A percentile compares a stretch with the other conserved stretches of the same genome.
These are phyloP conservation scores for Lipomyces chichibuensis DNA, from an alignment of 805 yeast genomes.

Conservation along the genomic window DNA sequence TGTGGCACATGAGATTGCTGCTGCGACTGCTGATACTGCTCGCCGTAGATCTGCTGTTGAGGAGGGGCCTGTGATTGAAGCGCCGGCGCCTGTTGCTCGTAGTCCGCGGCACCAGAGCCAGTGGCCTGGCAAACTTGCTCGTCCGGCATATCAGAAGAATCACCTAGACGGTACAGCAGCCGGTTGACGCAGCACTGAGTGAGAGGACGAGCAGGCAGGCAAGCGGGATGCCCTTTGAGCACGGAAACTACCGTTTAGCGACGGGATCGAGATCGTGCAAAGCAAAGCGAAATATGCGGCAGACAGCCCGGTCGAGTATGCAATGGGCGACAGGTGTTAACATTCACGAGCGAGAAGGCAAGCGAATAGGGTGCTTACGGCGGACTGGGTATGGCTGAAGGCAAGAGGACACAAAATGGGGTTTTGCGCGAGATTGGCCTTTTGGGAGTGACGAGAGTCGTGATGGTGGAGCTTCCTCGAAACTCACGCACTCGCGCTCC, in stretches of 20 bases:
- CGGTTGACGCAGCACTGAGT: background rate
- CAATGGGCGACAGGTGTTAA: background rate
- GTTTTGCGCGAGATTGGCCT: background rate
- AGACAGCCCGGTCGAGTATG: background rate
- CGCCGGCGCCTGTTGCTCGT: conserved; percentile 1
- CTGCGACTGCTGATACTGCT: conserved; percentile 2
- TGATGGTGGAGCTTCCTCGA: background rate
- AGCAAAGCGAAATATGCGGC: background rate
- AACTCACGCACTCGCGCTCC: background rate
- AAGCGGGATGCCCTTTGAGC: background rate
- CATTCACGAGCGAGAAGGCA: background rate
- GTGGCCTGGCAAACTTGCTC: background rate
- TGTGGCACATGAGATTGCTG: background rate
- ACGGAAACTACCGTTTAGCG: background rate
- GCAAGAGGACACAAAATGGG: background rate
- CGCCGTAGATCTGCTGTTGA: background rate
- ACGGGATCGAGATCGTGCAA: background rate
- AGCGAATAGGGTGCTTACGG: background rate
- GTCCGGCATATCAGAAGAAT: background rate
- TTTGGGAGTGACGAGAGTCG: background rate
- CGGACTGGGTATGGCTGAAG: background rate
- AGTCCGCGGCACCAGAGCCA: background rate
- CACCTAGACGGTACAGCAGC: background rate
- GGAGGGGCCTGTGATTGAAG: background rate
- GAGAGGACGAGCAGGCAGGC: background rate